Conservation (phyloP, 768 basidiomycete species). For the Sporobolomyces pararoseus region DNA sequence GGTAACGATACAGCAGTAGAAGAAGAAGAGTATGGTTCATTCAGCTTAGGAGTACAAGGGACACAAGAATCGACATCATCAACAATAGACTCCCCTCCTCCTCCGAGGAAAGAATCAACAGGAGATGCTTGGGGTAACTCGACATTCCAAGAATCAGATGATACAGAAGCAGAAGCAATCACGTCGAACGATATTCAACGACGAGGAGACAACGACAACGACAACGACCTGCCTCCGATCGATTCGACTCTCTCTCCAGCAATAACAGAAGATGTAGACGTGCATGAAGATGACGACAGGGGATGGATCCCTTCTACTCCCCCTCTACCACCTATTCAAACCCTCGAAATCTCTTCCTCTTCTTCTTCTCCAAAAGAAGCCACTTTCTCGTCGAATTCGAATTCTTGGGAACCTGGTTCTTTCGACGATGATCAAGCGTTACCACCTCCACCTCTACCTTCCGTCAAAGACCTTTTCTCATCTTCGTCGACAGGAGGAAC, state of each 20-base stretch:
- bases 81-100: too few relatives aligned
- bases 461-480: slow-evolving; percentile 22
- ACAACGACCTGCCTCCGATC: not conserved
- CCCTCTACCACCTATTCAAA: slow-evolving; percentile 27
- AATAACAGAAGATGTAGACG: not conserved
- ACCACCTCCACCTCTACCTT: slow-evolving; percentile 20
- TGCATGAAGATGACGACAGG: slow-evolving; percentile 11
- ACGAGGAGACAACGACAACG: too few relatives aligned
- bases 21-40: slow-evolving; percentile 11
- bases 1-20: not conserved
- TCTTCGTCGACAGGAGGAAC: not conserved
- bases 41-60: not conserved
- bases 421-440: not conserved
- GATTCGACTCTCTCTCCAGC: not conserved
- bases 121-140: slow-evolving; percentile 5
- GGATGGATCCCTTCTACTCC: slow-evolving; percentile 26
- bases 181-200: too few relatives aligned
- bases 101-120: slow-evolving; percentile 12
- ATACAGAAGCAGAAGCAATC: too few relatives aligned
- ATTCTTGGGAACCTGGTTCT: slow-evolving; percentile 3
- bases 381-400: too few relatives aligned
- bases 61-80: too few relatives aligned
- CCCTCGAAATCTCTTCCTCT: not conserved
- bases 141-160: not conserved
- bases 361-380: too few relatives aligned